Conservation (phyloP, 176 grass and related monocot species). For the Guadua angustifolia region DNA sequence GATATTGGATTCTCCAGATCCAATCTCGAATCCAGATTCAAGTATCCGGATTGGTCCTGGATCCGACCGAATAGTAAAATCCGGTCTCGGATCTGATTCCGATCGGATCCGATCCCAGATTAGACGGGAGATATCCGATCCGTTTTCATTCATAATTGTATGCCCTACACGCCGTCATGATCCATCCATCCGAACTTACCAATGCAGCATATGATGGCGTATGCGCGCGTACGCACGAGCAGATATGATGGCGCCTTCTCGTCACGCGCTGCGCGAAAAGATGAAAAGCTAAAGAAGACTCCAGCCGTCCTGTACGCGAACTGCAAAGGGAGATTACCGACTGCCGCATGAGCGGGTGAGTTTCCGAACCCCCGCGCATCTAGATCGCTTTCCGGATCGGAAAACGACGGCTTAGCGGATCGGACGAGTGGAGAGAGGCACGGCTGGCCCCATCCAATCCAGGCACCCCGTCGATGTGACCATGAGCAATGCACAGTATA, state of each 20-base stretch:
- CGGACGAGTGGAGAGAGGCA: not conserved
- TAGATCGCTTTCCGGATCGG: constrained; percentile 18
- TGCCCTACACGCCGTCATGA: not conserved
- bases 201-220: not conserved
- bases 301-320: not conserved
- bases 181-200: not conserved
- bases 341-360: not conserved
- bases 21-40: no score
- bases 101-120: no score
- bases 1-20: no score
- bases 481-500: not conserved
- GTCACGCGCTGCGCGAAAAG: constrained; percentile 15
- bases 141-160: no score
- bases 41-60: no score
- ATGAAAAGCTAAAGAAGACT: constrained; percentile 8
- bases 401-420: constrained; percentile 24
- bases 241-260: constrained; percentile 43
- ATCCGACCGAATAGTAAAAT: no score
- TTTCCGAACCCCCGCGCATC: not conserved
- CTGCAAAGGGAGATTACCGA: not conserved
- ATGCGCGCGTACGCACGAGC: not conserved
- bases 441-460: constrained; percentile 9
- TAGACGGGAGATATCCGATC: no score
- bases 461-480: not conserved
- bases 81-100: no score